phyloP scores from a whole-genome alignment of 2,329 filamentous ascomycete species.

The Venturia pyrina region DNA sequence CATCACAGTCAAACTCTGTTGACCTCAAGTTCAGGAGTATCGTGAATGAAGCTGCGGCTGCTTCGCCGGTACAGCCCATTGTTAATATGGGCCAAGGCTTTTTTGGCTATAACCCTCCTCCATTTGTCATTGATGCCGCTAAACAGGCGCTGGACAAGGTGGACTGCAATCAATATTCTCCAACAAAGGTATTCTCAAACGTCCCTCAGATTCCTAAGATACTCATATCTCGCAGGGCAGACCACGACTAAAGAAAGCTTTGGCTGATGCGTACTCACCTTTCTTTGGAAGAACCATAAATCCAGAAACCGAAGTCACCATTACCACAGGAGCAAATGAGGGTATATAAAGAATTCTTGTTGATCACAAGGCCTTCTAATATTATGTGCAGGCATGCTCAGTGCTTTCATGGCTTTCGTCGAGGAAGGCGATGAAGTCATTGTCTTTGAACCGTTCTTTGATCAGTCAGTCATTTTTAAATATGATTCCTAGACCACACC shows the following conservation, averaged over 20 bases:
- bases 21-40: slow-evolving; percentile 44
- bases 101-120: slow-evolving; percentile 88
- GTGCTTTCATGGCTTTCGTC: slow-evolving; percentile 95
- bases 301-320: slow-evolving; percentile 85
- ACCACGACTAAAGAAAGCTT: slow-evolving; percentile 81
- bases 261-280: slow-evolving; percentile 85
- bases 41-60: slow-evolving; percentile 56
- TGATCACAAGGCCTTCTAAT: neutral
- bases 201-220: neutral
- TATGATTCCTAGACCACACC: neutral
- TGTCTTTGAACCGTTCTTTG: slow-evolving; percentile 96
- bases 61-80: slow-evolving; percentile 53
- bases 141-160: slow-evolving; percentile 82
- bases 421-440: slow-evolving; percentile 94
- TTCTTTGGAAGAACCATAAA: slow-evolving; percentile 74
- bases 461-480: slow-evolving; percentile 52
- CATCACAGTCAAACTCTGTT: neutral
- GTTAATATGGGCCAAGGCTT: slow-evolving; percentile 66
- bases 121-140: slow-evolving; percentile 83
- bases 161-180: slow-evolving; percentile 98
- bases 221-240: slow-evolving; percentile 42
- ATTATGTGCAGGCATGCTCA: slow-evolving; percentile 61
- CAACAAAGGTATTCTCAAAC: slow-evolving; percentile 49
- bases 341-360: slow-evolving; percentile 27
- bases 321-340: slow-evolving; percentile 87